Evolutionary conservation across 2,329 filamentous ascomycete species (phyloP).

Genomic region (Talaromyces sp.): DNA sequence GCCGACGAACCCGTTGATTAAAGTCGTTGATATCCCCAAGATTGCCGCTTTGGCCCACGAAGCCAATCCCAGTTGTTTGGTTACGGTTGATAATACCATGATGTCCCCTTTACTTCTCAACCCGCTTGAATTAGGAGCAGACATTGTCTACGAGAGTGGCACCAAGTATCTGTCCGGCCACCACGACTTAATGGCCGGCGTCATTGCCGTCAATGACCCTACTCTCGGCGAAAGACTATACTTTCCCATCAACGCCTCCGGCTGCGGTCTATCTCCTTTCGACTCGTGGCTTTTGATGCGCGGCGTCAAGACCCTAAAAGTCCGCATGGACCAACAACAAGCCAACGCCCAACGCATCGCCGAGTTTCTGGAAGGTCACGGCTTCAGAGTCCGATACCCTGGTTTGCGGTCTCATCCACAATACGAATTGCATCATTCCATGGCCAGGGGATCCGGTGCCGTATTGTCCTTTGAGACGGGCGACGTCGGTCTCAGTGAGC

Average conservation of each 20-base stretch:
- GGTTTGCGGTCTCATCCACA: constrained; percentile 93
- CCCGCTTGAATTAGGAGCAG: constrained; percentile 88
- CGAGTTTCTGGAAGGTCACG: constrained; percentile 83
- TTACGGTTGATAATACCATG: constrained; percentile 98
- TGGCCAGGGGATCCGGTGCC: constrained; percentile 89
- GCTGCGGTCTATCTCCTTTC: constrained; percentile 90
- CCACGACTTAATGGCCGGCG: constrained; percentile 98
- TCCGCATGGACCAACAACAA: constrained; percentile 99
- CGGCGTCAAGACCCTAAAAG: constrained; percentile 92
- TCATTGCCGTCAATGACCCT: constrained; percentile 85
- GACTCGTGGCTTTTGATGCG: constrained; percentile 95
- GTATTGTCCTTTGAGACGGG: constrained; percentile 97
- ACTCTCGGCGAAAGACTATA: constrained; percentile 83
- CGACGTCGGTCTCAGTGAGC: constrained; percentile 75
- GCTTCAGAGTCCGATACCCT: constrained; percentile 93
- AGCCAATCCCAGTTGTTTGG: constrained; percentile 73
- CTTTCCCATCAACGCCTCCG: constrained; percentile 95
- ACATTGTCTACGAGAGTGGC: constrained; percentile 95
- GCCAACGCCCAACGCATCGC: constrained; percentile 87
- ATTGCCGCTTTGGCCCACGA: constrained; percentile 77
- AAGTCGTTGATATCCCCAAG: constrained; percentile 85
- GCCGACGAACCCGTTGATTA: constrained; percentile 96
- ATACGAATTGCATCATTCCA: constrained; percentile 92
- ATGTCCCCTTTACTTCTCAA: constrained; percentile 92
- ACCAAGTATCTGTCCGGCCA: constrained; percentile 98